These are phyloP conservation scores for Suillus alpinus DNA, from an alignment of 768 basidiomycete genomes.

Conservation along the genomic window DNA sequence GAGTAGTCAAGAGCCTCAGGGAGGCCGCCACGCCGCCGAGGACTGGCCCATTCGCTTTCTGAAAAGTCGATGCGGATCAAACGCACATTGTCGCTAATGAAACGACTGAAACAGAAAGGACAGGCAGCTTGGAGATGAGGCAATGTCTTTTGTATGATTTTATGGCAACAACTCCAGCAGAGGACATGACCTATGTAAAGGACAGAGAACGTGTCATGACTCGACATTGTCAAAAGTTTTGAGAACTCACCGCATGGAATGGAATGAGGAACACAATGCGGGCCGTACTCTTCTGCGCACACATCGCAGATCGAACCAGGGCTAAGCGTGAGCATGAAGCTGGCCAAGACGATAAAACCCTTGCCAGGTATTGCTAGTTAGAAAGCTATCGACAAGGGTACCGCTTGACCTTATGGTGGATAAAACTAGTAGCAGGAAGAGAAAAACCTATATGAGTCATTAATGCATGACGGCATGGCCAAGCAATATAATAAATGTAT, in stretches of 20 bases:
- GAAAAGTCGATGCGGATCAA: conserved; percentile 77
- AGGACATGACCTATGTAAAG: conserved; percentile 65
- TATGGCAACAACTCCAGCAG: conserved; percentile 73
- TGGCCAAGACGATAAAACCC: conserved; percentile 36
- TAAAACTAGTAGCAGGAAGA: conserved; percentile 42
- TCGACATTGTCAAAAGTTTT: not conserved
- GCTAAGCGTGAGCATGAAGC: conserved; percentile 73
- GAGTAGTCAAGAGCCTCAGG: conserved; percentile 44
- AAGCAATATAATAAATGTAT: conserved; percentile 18
- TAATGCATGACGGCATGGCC: conserved; percentile 18
- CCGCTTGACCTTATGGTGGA: conserved; percentile 40
- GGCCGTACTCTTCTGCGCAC: conserved; percentile 82
- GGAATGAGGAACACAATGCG: conserved; percentile 69
- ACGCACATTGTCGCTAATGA: conserved; percentile 62
- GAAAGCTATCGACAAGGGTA: conserved; percentile 40
- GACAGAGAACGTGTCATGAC: not conserved
- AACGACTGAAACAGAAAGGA: conserved; percentile 81
- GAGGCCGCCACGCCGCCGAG: conserved; percentile 49
- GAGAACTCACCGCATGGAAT: conserved; percentile 70
- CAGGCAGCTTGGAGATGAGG: conserved; percentile 67
- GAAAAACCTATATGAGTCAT: conserved; percentile 22
- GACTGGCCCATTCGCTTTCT: conserved; percentile 65
- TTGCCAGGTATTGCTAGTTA: conserved; percentile 35
- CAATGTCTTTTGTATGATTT: conserved; percentile 77
- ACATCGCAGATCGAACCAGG: conserved; percentile 86